A percentile compares a stretch with the other conserved stretches of the same genome.
These are phyloP conservation scores for Rhynchospora breviuscula DNA, from an alignment of 176 grass and related monocot species.

Conservation along the genomic window DNA sequence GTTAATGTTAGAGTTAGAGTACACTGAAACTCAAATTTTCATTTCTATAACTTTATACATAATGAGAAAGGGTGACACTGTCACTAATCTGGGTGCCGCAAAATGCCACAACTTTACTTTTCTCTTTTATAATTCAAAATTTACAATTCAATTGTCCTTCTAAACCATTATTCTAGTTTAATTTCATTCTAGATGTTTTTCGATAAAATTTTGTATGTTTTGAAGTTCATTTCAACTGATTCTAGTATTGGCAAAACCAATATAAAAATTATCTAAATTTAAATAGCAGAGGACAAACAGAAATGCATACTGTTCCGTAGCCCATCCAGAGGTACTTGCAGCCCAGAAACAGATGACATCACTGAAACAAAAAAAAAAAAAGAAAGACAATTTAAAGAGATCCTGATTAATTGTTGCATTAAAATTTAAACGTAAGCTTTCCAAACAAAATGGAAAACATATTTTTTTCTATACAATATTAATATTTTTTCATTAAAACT, in stretches of 20 bases:
- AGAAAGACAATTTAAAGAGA: background rate
- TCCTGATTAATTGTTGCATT: background rate
- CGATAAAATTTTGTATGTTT: too few relatives aligned
- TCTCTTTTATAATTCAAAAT: too few relatives aligned
- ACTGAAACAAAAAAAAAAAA: constrained; percentile 44
- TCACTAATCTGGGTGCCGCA: too few relatives aligned
- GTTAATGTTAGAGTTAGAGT: background rate
- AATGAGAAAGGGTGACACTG: too few relatives aligned
- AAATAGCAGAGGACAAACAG: background rate
- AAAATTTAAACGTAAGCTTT: constrained; percentile 1
- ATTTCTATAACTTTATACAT: too few relatives aligned
- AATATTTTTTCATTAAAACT: background rate
- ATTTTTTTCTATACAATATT: background rate
- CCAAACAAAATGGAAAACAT: background rate
- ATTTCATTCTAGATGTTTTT: too few relatives aligned
- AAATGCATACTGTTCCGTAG: constrained; percentile 49
- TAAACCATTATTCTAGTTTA: too few relatives aligned
- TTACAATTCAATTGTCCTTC: too few relatives aligned
- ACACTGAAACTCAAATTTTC: too few relatives aligned
- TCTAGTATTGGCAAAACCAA: background rate
- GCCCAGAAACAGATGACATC: constrained; percentile 85
- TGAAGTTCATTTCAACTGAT: background rate
- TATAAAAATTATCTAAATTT: background rate
- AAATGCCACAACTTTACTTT: too few relatives aligned
- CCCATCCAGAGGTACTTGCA: constrained; percentile 59